phyloP scores from a whole-genome alignment of 202 grass and related monocot species.

The Panicum virgatum region DNA sequence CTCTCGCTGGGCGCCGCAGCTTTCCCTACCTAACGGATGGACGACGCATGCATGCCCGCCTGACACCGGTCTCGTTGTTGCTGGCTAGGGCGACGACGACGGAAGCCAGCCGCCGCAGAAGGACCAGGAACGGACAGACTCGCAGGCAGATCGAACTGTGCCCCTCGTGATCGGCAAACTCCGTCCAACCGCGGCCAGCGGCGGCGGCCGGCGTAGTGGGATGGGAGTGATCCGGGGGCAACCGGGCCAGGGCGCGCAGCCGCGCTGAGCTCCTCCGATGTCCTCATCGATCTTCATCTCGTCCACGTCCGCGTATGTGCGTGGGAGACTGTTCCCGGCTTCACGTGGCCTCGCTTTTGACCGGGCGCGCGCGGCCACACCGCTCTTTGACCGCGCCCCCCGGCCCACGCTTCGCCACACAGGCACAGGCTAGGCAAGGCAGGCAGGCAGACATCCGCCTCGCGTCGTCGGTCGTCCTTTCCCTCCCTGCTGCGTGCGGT shows the following conservation, averaged over 20 bases:
- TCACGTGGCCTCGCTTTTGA: slow-evolving; percentile 87
- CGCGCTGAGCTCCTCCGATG: not conserved
- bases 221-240: too few species aligned
- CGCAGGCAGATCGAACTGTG: slow-evolving; percentile 47
- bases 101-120: not conserved
- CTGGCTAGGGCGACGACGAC: not conserved
- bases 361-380: slow-evolving; percentile 36
- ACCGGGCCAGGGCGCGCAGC: too few species aligned
- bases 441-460: slow-evolving; percentile 11
- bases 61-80: slow-evolving; percentile 34
- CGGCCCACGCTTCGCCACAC: not conserved
- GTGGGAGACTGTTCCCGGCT: slow-evolving; percentile 72
- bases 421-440: not conserved
- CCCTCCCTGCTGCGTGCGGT: not conserved
- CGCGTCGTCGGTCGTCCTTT: slow-evolving; percentile 17
- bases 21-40: slow-evolving; percentile 20
- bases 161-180: slow-evolving; percentile 75
- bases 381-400: slow-evolving; percentile 42
- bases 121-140: not conserved
- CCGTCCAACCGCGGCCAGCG: not conserved
- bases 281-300: not conserved
- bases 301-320: slow-evolving; percentile 41
- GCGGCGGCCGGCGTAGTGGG: too few species aligned
- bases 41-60: slow-evolving; percentile 14
- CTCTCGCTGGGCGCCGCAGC: not conserved